phyloP scores from a whole-genome alignment of 257 asterid species.

The Scutellaria minor region DNA sequence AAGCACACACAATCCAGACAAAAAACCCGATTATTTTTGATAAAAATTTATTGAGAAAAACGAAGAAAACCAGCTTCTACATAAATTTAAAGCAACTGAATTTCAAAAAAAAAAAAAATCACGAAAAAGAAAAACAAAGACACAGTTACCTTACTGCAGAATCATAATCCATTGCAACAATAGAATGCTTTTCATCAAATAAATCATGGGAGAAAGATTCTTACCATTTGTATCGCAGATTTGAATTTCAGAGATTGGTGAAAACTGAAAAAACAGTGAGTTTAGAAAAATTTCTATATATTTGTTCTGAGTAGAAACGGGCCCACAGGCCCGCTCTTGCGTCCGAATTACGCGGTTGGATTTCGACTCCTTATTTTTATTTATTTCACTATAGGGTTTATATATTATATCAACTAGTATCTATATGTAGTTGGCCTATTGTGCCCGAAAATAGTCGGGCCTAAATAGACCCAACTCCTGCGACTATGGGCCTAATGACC shows the following conservation, averaged over 20 bases:
- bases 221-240: slow-evolving; percentile 38
- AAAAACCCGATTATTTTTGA: background rate
- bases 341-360: slow-evolving; percentile 41
- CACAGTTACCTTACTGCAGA: background rate
- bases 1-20: slow-evolving; percentile 5
- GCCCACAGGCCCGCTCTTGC: slow-evolving; percentile 34
- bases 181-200: background rate
- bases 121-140: background rate
- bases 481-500: too few relatives aligned
- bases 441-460: too few relatives aligned
- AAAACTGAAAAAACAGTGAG: background rate
- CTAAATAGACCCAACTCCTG: too few relatives aligned
- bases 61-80: slow-evolving; percentile 19
- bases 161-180: slow-evolving; percentile 26
- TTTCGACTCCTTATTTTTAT: background rate
- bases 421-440: too few relatives aligned
- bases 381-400: too few relatives aligned
- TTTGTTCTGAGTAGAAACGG: slow-evolving; percentile 10
- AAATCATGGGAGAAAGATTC: background rate
- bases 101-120: background rate
- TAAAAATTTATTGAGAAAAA: background rate
- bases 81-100: slow-evolving; percentile 10
- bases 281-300: background rate
- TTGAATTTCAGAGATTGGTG: slow-evolving; percentile 18
- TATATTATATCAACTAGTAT: too few relatives aligned